Evolutionary conservation across 2,329 filamentous ascomycete genomes (phyloP).

Genomic region (Penicillium glabrum): DNA sequence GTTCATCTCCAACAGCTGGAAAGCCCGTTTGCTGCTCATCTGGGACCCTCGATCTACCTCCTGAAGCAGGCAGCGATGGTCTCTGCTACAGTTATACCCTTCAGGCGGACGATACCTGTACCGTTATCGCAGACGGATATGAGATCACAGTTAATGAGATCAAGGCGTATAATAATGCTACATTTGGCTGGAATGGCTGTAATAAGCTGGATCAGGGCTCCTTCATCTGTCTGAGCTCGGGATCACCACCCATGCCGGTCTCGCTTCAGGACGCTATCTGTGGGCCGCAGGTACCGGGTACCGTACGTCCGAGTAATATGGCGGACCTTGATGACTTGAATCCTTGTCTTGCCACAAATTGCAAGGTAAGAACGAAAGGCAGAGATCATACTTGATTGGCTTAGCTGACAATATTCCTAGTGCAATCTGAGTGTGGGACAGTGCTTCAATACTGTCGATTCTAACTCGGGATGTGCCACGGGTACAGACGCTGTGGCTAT

Average conservation of each 20-base stretch:
- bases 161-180: conserved; percentile 42
- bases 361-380: neutral
- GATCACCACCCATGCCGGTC: conserved; percentile 44
- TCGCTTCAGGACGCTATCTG: conserved; percentile 41
- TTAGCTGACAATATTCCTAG: neutral
- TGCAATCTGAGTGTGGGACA: neutral
- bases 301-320: conserved; percentile 30
- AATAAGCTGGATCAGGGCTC: conserved; percentile 26
- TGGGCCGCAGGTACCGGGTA: conserved; percentile 48
- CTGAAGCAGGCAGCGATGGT: neutral
- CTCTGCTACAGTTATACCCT: neutral
- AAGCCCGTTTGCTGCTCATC: neutral
- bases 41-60: neutral
- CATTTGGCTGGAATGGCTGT: conserved; percentile 49
- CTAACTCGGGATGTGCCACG: neutral
- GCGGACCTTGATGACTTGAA: conserved; percentile 20
- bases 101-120: neutral
- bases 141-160: conserved; percentile 40
- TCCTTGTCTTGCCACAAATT: conserved; percentile 7
- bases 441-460: neutral
- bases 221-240: conserved; percentile 44
- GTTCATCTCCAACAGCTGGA: neutral
- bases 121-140: neutral
- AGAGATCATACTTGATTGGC: neutral
- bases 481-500: neutral